Conservation (phyloP, 208 protist species). For the Wallacemonas sp. region DNA sequence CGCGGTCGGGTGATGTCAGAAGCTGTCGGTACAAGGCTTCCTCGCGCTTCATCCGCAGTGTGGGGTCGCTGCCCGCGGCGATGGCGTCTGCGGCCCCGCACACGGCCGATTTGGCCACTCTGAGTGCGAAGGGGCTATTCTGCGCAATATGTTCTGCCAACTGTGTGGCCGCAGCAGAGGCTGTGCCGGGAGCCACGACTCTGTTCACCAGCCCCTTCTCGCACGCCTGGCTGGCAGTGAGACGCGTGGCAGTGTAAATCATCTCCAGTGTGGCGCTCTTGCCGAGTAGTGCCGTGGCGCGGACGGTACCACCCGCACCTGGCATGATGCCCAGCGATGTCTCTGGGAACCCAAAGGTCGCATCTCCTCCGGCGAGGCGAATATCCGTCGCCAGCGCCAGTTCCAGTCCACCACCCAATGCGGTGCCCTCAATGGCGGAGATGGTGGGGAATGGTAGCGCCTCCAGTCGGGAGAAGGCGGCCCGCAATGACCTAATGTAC, state of each 20-base stretch:
- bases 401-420: slow-evolving; percentile 90
- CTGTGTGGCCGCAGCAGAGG: slow-evolving; percentile 27
- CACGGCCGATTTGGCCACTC: slow-evolving; percentile 85
- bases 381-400: slow-evolving; percentile 87
- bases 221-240: slow-evolving; percentile 54
- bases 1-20: slow-evolving; percentile 85
- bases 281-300: slow-evolving; percentile 80
- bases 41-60: slow-evolving; percentile 70
- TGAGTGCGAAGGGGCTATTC: slow-evolving; percentile 86
- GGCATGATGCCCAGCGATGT: slow-evolving; percentile 92
- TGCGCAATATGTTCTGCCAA: slow-evolving; percentile 51
- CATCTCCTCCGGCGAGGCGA: slow-evolving; percentile 49
- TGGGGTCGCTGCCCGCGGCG: slow-evolving; percentile 20
- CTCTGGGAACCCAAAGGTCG: slow-evolving; percentile 82
- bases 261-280: slow-evolving; percentile 84
- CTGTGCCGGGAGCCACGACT: slow-evolving; percentile 42
- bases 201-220: slow-evolving; percentile 80
- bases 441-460: slow-evolving; percentile 81
- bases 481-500: slow-evolving; percentile 74
- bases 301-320: slow-evolving; percentile 90
- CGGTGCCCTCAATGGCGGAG: slow-evolving; percentile 81
- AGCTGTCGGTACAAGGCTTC: slow-evolving; percentile 79
- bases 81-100: slow-evolving; percentile 52
- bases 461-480: slow-evolving; percentile 76
- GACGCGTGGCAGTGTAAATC: slow-evolving; percentile 79